Evolutionary conservation across 2,329 filamentous ascomycete species (phyloP).

Genomic region (Exophiala dermatitidis): DNA sequence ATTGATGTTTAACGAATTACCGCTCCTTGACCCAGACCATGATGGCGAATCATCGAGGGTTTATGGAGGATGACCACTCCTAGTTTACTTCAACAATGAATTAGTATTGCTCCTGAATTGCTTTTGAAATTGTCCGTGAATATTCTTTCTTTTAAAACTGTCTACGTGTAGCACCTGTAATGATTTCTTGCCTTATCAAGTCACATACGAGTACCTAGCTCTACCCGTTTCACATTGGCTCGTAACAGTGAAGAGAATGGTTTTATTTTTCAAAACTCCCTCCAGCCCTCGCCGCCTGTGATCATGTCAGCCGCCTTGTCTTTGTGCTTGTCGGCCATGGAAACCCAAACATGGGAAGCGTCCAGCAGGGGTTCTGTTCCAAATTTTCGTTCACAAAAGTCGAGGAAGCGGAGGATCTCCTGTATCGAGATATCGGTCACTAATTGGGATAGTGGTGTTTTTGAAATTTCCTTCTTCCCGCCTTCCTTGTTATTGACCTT

Average conservation of each 20-base stretch:
- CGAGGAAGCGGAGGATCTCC: slow-evolving; percentile 39
- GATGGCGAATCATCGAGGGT: background rate
- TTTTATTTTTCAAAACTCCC: slow-evolving; percentile 38
- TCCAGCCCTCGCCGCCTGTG: slow-evolving; percentile 38
- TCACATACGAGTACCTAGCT: too few relatives aligned
- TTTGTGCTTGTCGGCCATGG: slow-evolving; percentile 36
- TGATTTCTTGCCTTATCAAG: too few relatives aligned
- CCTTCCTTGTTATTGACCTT: background rate
- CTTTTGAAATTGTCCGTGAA: background rate
- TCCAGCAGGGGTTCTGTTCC: slow-evolving; percentile 38
- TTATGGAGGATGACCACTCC: background rate
- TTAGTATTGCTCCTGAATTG: background rate
- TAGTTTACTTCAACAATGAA: slow-evolving; percentile 3
- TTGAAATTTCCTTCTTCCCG: background rate
- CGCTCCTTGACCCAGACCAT: background rate
- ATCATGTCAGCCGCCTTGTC: slow-evolving; percentile 40
- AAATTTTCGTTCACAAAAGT: slow-evolving; percentile 42
- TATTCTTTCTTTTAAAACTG: background rate
- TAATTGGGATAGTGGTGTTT: background rate
- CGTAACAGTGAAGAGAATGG: background rate
- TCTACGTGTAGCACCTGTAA: too few relatives aligned
- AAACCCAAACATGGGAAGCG: slow-evolving; percentile 40
- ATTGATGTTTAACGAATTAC: background rate
- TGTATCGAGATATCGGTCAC: slow-evolving; percentile 15
- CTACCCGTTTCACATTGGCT: too few relatives aligned